A percentile compares a stretch with the other conserved stretches of the same genome.
Conservation (phyloP, 306 rosid species). For the Benincasa hispida region DNA sequence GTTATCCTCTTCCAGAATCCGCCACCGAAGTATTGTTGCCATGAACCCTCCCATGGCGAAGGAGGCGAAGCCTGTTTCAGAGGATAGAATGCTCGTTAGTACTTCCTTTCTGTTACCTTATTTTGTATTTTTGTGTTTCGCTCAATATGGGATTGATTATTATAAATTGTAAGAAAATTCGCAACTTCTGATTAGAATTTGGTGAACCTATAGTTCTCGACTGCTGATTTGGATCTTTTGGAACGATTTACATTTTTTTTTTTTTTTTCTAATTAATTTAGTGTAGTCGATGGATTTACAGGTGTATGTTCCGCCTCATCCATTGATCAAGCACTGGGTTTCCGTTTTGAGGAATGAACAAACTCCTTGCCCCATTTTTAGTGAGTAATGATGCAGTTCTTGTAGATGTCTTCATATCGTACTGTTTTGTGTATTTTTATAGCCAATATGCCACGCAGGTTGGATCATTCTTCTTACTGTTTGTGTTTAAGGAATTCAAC, state of each 20-base stretch:
- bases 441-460: background rate
- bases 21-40: conserved; percentile 23
- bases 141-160: background rate
- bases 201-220: background rate
- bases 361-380: conserved; percentile 74
- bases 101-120: background rate
- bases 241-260: background rate
- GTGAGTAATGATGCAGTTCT: conserved; percentile 34
- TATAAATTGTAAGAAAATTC: background rate
- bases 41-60: conserved; percentile 47
- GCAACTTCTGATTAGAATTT: background rate
- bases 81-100: conserved; percentile 79
- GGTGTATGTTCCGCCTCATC: conserved; percentile 91
- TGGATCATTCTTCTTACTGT: background rate
- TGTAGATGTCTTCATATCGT: background rate
- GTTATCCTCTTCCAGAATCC: conserved; percentile 26
- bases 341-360: conserved; percentile 83
- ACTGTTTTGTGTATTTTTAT: background rate
- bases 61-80: conserved; percentile 44
- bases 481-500: background rate
- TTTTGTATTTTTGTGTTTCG: background rate
- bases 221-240: background rate
- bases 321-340: conserved; percentile 96
- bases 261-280: background rate
- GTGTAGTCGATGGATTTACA: conserved; percentile 4